Conservation (phyloP, 2,329 filamentous ascomycete genomes). For the Trichoderma sp. region DNA sequence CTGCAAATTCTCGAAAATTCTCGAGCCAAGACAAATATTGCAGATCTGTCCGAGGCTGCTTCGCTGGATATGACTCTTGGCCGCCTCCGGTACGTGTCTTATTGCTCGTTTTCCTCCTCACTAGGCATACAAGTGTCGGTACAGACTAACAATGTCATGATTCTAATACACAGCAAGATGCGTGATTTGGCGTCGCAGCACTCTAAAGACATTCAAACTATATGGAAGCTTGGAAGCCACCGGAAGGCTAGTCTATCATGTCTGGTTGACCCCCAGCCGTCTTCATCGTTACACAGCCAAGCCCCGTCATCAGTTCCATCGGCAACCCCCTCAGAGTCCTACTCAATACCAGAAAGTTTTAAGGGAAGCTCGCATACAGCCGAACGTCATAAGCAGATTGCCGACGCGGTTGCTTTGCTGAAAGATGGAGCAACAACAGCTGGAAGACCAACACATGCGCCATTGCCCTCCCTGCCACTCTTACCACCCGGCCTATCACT, state of each 20-base stretch:
- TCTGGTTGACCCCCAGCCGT: conserved; percentile 31
- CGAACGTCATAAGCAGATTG: conserved; percentile 34
- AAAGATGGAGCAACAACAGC: conserved; percentile 11
- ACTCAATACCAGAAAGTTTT: conserved; percentile 29
- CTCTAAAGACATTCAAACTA: conserved; percentile 41
- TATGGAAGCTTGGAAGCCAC: conserved; percentile 37
- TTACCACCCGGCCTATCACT: conserved; percentile 3
- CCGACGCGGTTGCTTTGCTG: conserved; percentile 31
- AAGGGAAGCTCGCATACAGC: conserved; percentile 31
- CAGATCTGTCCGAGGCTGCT: conserved; percentile 39
- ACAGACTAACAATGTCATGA: conserved; percentile 11
- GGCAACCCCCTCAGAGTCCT: conserved; percentile 28
- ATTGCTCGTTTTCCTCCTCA: not conserved
- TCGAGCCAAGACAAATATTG: conserved; percentile 33
- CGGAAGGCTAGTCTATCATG: conserved; percentile 29
- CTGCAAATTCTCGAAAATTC: conserved; percentile 38
- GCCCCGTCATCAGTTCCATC: conserved; percentile 12
- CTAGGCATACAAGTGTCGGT: not conserved
- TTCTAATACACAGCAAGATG: conserved; percentile 40
- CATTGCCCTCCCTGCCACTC: conserved; percentile 11
- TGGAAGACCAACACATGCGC: conserved; percentile 23
- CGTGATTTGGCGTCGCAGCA: conserved; percentile 42
- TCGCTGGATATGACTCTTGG: conserved; percentile 41
- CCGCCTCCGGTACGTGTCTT: conserved; percentile 40
- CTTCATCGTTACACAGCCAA: conserved; percentile 35